Evolutionary conservation across 2,329 filamentous ascomycete genomes (phyloP), one percentile per base, ranked within the genome.

Genomic region (Exophiala sp.): DNA sequence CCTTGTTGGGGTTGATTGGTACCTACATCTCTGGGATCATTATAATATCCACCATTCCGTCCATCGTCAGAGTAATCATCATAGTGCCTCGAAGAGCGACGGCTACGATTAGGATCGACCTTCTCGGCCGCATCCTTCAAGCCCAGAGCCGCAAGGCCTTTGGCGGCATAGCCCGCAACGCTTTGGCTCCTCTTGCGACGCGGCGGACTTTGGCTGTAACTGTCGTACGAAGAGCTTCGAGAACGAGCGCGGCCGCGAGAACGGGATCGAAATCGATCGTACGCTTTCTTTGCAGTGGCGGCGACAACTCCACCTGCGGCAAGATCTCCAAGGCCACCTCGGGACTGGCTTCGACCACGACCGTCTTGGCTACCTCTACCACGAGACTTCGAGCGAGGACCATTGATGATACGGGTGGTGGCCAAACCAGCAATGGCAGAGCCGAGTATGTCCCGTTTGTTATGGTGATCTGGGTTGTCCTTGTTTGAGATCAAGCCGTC

Each of bases 351-450:
- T 48, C 66, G 68, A 32, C 67, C 65, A 34, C 66, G 62, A 39
- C 50, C 43, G 40, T 64, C 63, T 10, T 55, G 53, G 34, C 60
- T 63, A 24, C 59, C 61, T 35, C 66, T 65, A 47, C 59, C 66
- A 42, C 65, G 64, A 24, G 87, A 89, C 42, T 84, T 83, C 60
- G 87, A 89, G 43, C 86, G 79, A 12, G 87, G 83, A 16, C 91
- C 91, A 66, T 96, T 91, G 68, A 95, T 82, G 57, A 96, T 75
- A 50, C 89, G 87, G 72, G 91, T 95, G 41, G 89, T 88, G 32
- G 92, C 83, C 42, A 96, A 80, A 70, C 92, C 92, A 66, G 91
- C 91, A 55, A 96, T 82, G 51, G 95, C 91, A 35, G 91, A 89
- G 69, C 95, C 89, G 38, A 91, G 78, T 52, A 96, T 80, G 64